A percentile compares a stretch with the other conserved stretches of the same genome.
These are phyloP conservation scores for Pichia sp. DNA, from an alignment of 1,139 yeast species.

Conservation along the genomic window DNA sequence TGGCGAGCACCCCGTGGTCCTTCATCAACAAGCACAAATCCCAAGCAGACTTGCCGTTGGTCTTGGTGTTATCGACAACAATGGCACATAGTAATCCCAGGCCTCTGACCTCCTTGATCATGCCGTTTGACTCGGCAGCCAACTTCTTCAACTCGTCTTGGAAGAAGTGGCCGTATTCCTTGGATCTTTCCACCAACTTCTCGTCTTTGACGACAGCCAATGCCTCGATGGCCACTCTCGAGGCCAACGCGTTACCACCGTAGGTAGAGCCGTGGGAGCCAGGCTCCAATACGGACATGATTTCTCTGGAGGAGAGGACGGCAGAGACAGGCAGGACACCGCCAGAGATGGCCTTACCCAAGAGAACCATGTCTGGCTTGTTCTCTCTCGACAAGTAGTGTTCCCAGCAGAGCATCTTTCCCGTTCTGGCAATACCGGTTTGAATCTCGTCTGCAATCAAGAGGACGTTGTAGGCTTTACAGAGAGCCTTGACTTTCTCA, in stretches of 20 bases:
- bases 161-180: conserved; percentile 64
- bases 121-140: conserved; percentile 55
- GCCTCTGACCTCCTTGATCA: conserved; percentile 89
- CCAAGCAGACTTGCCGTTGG: conserved; percentile 94
- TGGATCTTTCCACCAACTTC: conserved; percentile 75
- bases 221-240: conserved; percentile 93
- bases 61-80: conserved; percentile 78
- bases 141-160: conserved; percentile 62
- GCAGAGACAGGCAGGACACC: conserved; percentile 93
- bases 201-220: conserved; percentile 86
- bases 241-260: conserved; percentile 96
- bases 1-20: conserved; percentile 84
- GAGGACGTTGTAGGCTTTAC: conserved; percentile 78
- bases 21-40: conserved; percentile 89
- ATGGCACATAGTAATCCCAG: conserved; percentile 85
- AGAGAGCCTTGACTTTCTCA: conserved; percentile 63
- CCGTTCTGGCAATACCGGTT: conserved; percentile 97
- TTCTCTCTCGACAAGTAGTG: conserved; percentile 61
- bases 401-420: conserved; percentile 87
- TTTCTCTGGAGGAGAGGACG: conserved; percentile 79
- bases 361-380: conserved; percentile 78
- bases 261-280: conserved; percentile 98
- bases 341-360: conserved; percentile 95
- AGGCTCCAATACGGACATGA: conserved; percentile 86
- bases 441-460: conserved; percentile 95